Evolutionary conservation across 2,329 filamentous ascomycete species (phyloP).

Genomic region (Xylaria sp.): DNA sequence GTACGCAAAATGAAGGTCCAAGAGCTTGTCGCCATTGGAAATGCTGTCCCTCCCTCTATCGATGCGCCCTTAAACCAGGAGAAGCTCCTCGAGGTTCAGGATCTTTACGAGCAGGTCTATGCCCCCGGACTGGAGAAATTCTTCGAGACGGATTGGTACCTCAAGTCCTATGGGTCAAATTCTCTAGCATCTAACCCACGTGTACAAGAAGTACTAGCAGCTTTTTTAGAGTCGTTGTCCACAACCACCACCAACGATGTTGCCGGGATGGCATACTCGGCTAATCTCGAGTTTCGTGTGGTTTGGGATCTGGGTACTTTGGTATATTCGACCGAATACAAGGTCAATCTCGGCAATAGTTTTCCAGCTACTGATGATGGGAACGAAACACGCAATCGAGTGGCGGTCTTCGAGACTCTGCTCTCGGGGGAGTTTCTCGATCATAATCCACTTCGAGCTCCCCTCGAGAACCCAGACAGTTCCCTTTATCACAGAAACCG

Average conservation of each 20-base stretch:
- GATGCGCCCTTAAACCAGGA: constrained; percentile 63
- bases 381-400: constrained; percentile 73
- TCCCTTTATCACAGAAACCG: constrained; percentile 66
- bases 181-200: constrained; percentile 63
- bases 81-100: constrained; percentile 73
- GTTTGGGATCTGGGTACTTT: constrained; percentile 70
- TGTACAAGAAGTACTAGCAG: constrained; percentile 74
- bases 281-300: constrained; percentile 66
- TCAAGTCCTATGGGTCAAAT: constrained; percentile 56
- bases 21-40: constrained; percentile 74
- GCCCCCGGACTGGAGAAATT: constrained; percentile 78
- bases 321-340: constrained; percentile 55
- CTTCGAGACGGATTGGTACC: constrained; percentile 88
- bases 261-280: constrained; percentile 64
- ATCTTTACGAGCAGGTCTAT: constrained; percentile 80
- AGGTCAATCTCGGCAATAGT: constrained; percentile 49
- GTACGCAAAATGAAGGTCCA: constrained; percentile 77
- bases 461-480: constrained; percentile 60
- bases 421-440: constrained; percentile 76
- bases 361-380: constrained; percentile 68
- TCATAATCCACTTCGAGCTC: constrained; percentile 65
- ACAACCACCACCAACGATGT: constrained; percentile 62
- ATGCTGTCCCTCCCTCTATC: constrained; percentile 67
- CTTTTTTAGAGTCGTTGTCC: constrained; percentile 68
- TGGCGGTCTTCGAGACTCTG: constrained; percentile 80